Base-by-base conservation (phyloP, 441 rosid species). In the Syzygium malaccense region DNA sequence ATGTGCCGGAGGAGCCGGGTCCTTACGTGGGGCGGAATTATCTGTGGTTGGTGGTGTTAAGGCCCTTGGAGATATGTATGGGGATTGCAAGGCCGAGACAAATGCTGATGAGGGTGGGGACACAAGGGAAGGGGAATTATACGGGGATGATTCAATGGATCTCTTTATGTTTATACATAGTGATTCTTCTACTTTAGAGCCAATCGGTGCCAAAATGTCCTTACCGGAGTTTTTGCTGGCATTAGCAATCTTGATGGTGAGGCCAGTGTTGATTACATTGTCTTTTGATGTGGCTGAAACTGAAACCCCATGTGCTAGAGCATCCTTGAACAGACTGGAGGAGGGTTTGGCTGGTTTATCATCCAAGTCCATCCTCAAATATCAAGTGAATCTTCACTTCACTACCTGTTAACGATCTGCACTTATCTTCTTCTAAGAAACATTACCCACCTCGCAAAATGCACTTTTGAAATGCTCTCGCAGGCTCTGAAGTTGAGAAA, bases 31-130 rank as follows among this genome's bases (percentile, higher is more conserved):
- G 88, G 89, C 49, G 83, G 89, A 86, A 68, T 57, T 90, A n/a
- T 91, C 92, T 55, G 89, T 90, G 32, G 93, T 80, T 85, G 89
- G 88, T 28, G 93, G 91, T 86, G 86, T 87, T 86, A 91, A 88
- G 89, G 96, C 98, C 90, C 98, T 93, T 28, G 99, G 99, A 85
- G 99, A 96, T 88, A 97, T 96, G 88, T 96, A 97, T 7, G 99
- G 99, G 54, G 99, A 97, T 90, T 96, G 98, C 57, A 96, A 90
- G 89, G 99, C 98, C 20, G 99, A 97, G 89, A 96, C 98, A 90
- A 97, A 96, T 88, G 98, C 99, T n/a, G 99, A 97, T 62, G 99
- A 97, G 45, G 99, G 96, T 56, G 98, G 99, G 75, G 98, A 97
- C 89, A 94, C 92, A 55, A 95, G 95, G 86, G 95, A 94, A 45